Conservation (phyloP, 2,329 filamentous ascomycete species). For the Trichophyton mentagrophytes region DNA sequence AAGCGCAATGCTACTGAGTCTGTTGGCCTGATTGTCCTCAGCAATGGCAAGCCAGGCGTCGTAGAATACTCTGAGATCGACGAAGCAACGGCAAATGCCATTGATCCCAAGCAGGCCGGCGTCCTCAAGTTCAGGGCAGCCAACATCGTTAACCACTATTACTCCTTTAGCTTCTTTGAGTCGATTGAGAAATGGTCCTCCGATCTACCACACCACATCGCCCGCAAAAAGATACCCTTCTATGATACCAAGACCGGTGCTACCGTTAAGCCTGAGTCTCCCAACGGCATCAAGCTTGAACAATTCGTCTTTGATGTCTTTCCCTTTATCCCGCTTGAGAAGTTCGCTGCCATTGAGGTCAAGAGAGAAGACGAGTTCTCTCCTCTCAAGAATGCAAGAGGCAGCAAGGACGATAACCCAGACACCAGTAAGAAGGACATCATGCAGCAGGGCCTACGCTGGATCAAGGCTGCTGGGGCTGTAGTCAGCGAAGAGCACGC, state of each 20-base stretch:
- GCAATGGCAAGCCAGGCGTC: conserved; percentile 92
- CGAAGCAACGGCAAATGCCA: conserved; percentile 72
- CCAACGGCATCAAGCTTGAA: conserved; percentile 97
- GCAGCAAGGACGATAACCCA: conserved; percentile 81
- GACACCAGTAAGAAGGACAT: conserved; percentile 88
- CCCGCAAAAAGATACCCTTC: conserved; percentile 94
- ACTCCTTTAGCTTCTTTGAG: conserved; percentile 85
- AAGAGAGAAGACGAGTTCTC: conserved; percentile 97
- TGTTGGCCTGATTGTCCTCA: conserved; percentile 83
- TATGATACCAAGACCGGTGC: conserved; percentile 65
- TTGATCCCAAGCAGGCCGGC: conserved; percentile 64
- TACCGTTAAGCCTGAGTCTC: conserved; percentile 78
- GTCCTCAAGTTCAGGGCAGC: conserved; percentile 92
- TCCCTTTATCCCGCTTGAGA: conserved; percentile 68
- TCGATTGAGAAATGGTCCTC: conserved; percentile 76
- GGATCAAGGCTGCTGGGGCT: conserved; percentile 68
- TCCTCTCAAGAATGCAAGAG: conserved; percentile 79
- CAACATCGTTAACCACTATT: conserved; percentile 99
- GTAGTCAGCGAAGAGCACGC: conserved; percentile 53
- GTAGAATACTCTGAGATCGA: conserved; percentile 99
- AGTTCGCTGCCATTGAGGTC: conserved; percentile 94
- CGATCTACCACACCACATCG: conserved; percentile 86
- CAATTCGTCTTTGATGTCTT: conserved; percentile 99
- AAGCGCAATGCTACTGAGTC: conserved; percentile 95
- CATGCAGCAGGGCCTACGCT: conserved; percentile 76